A percentile compares a stretch with the other conserved stretches of the same genome.
phyloP scores from a whole-genome alignment of 352 stramenopile species.

The Phytopythium vexans region DNA sequence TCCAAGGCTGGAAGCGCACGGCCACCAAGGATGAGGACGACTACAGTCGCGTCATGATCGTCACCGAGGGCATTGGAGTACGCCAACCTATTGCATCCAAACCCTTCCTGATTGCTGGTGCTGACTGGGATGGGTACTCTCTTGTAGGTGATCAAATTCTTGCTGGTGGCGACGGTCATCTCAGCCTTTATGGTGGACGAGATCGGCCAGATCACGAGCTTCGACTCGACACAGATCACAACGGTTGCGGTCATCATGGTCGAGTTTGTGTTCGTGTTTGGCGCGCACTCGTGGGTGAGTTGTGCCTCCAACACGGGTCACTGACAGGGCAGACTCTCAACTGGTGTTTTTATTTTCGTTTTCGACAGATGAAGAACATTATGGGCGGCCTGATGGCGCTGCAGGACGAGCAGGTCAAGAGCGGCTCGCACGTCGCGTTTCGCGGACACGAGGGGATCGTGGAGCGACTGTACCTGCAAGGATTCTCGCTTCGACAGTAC shows the following conservation, averaged over 20 bases:
- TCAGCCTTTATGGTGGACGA: slow-evolving; percentile 85
- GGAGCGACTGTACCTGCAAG: slow-evolving; percentile 78
- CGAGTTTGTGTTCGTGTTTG: slow-evolving; percentile 77
- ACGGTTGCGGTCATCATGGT: slow-evolving; percentile 76
- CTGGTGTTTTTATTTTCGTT: slow-evolving; percentile 9
- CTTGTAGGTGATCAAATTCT: slow-evolving; percentile 69
- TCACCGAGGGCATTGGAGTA: slow-evolving; percentile 80
- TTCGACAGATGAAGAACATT: slow-evolving; percentile 75
- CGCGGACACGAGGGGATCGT: slow-evolving; percentile 78
- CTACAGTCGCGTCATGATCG: slow-evolving; percentile 85
- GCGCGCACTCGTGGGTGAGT: slow-evolving; percentile 76
- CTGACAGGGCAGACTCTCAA: background rate
- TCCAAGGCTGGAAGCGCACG: slow-evolving; percentile 76
- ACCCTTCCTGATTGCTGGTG: background rate
- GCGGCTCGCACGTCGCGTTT: slow-evolving; percentile 67
- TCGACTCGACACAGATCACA: slow-evolving; percentile 77
- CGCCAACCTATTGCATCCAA: background rate
- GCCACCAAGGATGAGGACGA: slow-evolving; percentile 76
- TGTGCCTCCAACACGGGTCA: background rate
- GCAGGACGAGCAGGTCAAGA: slow-evolving; percentile 83
- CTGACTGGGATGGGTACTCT: background rate
- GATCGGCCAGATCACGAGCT: slow-evolving; percentile 73
- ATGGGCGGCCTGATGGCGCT: slow-evolving; percentile 80
- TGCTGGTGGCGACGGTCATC: slow-evolving; percentile 77
- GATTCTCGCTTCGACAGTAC: slow-evolving; percentile 76